These are phyloP conservation scores for Dunaliella primolecta DNA, from an alignment of 139 green algal species.

Conservation along the genomic window DNA sequence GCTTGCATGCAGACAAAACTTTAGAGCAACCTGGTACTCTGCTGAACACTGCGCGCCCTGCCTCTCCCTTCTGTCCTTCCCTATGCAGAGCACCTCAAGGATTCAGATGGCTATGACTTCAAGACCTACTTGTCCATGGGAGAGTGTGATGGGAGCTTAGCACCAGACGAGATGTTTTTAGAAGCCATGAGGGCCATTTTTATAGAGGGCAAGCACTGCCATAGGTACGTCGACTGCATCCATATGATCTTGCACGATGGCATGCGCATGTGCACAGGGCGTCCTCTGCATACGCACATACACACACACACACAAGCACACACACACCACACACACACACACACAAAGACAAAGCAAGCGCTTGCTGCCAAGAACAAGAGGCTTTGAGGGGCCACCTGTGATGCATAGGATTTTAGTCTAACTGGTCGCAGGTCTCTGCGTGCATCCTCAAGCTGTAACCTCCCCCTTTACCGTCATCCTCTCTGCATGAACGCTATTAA, in stretches of 20 bases:
- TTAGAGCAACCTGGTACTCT: no score
- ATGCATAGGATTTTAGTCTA: no score
- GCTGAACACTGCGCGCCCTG: background rate
- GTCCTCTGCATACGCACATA: slow-evolving; percentile 9
- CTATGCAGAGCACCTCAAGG: slow-evolving; percentile 48
- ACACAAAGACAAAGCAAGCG: no score
- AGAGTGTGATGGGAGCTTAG: slow-evolving; percentile 39
- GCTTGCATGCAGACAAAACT: no score
- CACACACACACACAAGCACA: slow-evolving; percentile 12
- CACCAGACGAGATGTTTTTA: slow-evolving; percentile 38
- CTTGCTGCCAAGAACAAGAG: no score
- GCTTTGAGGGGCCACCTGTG: no score
- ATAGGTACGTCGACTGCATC: slow-evolving; percentile 26
- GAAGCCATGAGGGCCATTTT: slow-evolving; percentile 48
- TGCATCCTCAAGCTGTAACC: background rate
- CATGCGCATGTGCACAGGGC: background rate
- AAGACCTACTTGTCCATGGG: slow-evolving; percentile 52
- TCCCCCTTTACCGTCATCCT: background rate
- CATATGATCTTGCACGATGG: background rate
- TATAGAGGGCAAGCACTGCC: slow-evolving; percentile 39
- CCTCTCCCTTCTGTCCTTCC: background rate
- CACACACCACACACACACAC: slow-evolving; percentile 6
- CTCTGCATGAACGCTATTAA: background rate
- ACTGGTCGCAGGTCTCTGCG: no score
- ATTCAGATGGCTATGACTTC: slow-evolving; percentile 39